A percentile compares a stretch with the other conserved stretches of the same genome.
Conservation (phyloP, 1,139 yeast genomes). For the Groenewaldozyma auringiensis region DNA sequence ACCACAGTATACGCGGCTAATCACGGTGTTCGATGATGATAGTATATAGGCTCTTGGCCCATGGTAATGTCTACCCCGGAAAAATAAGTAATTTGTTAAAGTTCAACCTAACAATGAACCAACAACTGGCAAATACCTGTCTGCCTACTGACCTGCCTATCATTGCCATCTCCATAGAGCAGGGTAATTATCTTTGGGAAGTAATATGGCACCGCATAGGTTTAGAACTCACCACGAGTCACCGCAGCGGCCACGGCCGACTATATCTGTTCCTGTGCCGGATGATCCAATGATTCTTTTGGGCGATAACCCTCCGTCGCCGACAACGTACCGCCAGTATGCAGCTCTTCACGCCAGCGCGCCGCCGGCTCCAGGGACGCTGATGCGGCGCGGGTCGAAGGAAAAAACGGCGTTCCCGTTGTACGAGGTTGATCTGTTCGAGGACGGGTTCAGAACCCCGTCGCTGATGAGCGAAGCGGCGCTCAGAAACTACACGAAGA, state of each 20-base stretch:
- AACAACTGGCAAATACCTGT: no score
- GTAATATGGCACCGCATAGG: not conserved
- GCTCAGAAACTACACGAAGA: not conserved
- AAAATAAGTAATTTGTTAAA: not conserved
- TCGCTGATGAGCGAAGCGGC: slow-evolving; percentile 2
- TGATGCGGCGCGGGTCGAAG: not conserved
- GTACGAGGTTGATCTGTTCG: slow-evolving; percentile 1
- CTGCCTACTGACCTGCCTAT: no score
- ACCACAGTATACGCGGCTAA: no score
- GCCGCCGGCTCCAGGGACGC: not conserved
- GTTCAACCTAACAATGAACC: not conserved
- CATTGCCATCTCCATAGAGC: no score
- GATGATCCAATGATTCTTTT: slow-evolving; percentile 1
- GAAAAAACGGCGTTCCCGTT: not conserved
- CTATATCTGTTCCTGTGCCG: not conserved
- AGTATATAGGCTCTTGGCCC: no score
- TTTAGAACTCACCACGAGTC: not conserved
- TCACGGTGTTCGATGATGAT: no score
- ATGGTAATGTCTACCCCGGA: not conserved
- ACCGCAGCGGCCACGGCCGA: not conserved
- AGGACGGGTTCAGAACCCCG: not conserved
- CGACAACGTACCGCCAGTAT: not conserved
- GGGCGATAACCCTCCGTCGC: not conserved
- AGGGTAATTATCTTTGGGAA: no score
- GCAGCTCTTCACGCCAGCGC: not conserved